phyloP scores from a whole-genome alignment of 257 asterid genomes.

The Petrea volubilis region DNA sequence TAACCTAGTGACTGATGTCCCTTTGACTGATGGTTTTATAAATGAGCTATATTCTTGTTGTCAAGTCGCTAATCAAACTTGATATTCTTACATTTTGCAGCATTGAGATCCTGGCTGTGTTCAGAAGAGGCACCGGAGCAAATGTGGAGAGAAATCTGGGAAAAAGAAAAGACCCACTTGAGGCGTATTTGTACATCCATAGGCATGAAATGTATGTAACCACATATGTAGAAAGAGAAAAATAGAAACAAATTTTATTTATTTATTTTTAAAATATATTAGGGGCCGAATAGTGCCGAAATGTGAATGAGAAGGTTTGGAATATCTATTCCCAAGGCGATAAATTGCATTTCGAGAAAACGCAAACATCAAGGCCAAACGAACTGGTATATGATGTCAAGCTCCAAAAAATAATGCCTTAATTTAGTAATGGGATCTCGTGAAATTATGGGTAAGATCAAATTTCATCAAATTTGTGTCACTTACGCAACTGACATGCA shows the following conservation, averaged over 20 bases:
- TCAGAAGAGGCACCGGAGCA: constrained; percentile 60
- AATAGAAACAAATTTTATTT: too few relatives aligned
- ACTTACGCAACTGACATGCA: too few relatives aligned
- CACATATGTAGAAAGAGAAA: too few relatives aligned
- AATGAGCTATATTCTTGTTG: constrained; percentile 8
- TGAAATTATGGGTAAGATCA: too few relatives aligned
- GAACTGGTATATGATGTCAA: neutral
- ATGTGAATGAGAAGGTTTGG: neutral
- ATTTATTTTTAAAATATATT: too few relatives aligned
- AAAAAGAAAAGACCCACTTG: constrained; percentile 52
- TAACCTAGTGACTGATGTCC: constrained; percentile 13
- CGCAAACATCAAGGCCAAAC: neutral
- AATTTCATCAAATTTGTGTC: too few relatives aligned
- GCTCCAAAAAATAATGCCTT: neutral
- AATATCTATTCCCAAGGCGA: constrained; percentile 17
- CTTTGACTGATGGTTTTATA: constrained; percentile 13
- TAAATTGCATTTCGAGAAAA: neutral
- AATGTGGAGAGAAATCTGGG: constrained; percentile 49
- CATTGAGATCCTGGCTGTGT: constrained; percentile 85
- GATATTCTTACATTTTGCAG: constrained; percentile 50
- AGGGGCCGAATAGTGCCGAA: neutral
- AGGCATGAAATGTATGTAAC: neutral
- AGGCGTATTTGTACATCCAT: constrained; percentile 26
- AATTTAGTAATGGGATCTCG: neutral
- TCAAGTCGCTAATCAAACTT: constrained; percentile 13